Percentiles rank a stretch among this genome's conserved stretches.
These are phyloP conservation scores for Lipomyces yamanashiensis DNA, from an alignment of 805 yeast genomes.

Conservation along the genomic window DNA sequence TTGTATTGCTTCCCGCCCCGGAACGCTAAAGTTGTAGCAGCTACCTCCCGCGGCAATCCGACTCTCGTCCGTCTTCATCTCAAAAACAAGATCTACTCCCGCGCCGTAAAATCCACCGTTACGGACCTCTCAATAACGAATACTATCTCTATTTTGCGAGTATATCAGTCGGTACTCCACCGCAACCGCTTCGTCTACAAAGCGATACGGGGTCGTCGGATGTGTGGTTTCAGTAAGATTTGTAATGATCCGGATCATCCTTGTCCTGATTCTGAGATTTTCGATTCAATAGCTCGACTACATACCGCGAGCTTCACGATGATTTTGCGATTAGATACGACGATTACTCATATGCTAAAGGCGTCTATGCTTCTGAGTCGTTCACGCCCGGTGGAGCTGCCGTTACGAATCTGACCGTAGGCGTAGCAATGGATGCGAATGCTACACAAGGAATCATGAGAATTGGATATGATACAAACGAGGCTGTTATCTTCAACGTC, in stretches of 20 bases:
- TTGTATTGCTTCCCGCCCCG: not conserved
- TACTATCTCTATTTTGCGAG: constrained; percentile 40
- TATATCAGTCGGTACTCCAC: constrained; percentile 59
- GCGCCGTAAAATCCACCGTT: constrained; percentile 7
- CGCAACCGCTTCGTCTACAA: constrained; percentile 56
- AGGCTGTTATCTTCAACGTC: constrained; percentile 38
- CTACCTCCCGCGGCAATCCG: not conserved
- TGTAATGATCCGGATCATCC: constrained; percentile 29
- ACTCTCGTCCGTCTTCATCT: not conserved
- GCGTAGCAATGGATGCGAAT: constrained; percentile 70
- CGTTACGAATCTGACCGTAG: constrained; percentile 63
- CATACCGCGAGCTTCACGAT: constrained; percentile 35
- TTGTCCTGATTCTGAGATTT: constrained; percentile 41
- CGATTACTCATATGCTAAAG: constrained; percentile 56
- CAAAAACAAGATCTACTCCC: not conserved
- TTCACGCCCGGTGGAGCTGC: constrained; percentile 56
- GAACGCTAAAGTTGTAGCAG: not conserved
- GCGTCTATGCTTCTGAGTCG: constrained; percentile 69
- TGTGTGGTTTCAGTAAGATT: constrained; percentile 57
- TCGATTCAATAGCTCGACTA: constrained; percentile 40
- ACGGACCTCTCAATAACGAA: constrained; percentile 21
- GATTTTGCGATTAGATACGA: constrained; percentile 50
- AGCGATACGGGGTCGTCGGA: constrained; percentile 81
- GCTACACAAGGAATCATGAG: constrained; percentile 60
- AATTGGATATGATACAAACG: constrained; percentile 47